Percentiles rank a stretch among this genome's conserved stretches.
phyloP scores from a whole-genome alignment of 2,329 filamentous ascomycete species.

The Madurella fahalii region DNA sequence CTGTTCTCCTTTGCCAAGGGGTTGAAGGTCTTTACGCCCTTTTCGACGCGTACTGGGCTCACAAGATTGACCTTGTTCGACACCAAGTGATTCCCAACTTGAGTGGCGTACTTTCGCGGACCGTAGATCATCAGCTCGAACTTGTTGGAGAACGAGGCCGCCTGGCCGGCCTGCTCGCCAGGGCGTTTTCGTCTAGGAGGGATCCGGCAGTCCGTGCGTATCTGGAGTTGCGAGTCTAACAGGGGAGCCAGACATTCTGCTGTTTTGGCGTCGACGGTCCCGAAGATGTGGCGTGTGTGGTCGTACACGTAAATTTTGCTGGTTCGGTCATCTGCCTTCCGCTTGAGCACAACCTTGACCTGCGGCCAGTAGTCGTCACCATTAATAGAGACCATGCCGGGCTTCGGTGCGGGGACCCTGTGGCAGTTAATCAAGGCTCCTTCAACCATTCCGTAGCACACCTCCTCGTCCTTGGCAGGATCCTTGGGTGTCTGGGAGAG shows the following conservation, averaged over 20 bases:
- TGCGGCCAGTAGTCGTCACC: conserved; percentile 62
- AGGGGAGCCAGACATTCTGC: conserved; percentile 66
- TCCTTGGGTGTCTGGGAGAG: conserved; percentile 56
- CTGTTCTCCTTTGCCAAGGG: conserved; percentile 60
- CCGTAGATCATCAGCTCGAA: conserved; percentile 78
- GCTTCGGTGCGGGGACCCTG: conserved; percentile 64
- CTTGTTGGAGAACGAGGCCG: conserved; percentile 56
- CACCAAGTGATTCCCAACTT: conserved; percentile 64
- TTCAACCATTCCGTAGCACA: conserved; percentile 77
- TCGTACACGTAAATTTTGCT: conserved; percentile 70
- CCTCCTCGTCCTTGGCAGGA: conserved; percentile 62
- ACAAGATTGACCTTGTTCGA: conserved; percentile 64
- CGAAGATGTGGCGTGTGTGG: conserved; percentile 66
- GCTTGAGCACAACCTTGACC: conserved; percentile 67
- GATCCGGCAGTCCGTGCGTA: conserved; percentile 71
- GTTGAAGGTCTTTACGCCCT: conserved; percentile 69
- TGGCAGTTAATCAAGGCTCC: conserved; percentile 62
- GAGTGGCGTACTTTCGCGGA: conserved; percentile 58
- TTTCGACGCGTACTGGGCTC: conserved; percentile 61
- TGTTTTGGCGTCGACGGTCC: conserved; percentile 65
- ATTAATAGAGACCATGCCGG: conserved; percentile 56
- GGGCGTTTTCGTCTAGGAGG: conserved; percentile 59
- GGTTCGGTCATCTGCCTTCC: conserved; percentile 51
- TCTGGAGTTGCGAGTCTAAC: conserved; percentile 61
- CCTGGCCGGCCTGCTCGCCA: conserved; percentile 61